Base-by-base conservation (phyloP, 495 filamentous ascomycete genomes). In the Penicillium cosmopolitanum region DNA sequence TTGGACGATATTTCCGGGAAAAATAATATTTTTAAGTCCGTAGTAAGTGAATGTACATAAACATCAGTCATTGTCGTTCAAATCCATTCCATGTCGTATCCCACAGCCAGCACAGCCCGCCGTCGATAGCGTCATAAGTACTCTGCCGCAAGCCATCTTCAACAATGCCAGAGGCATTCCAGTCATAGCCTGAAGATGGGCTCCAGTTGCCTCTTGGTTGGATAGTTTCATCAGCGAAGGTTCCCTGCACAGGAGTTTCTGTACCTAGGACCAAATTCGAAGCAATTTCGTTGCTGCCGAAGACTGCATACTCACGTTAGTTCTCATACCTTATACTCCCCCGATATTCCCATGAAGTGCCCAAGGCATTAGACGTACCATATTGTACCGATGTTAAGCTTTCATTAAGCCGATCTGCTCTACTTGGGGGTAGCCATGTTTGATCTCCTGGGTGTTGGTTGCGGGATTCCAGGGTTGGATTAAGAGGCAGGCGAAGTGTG, bases 81-180 rank as follows among this genome's bases (percentile, higher is more conserved):
- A 46, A 25, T n/a, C 58, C 64, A 57, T 70, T 65, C 65, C 67
- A 70, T 34, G 65, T 63, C 55, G 62, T 67, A 23, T 70, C 67
- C 67, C 67, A 70, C 38, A 70, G 53, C 67, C 67, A 70, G 52
- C 65, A 70, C n/a, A 70, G 42, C 11, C 67, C 67, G 11, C 58
- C 57, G 13, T 70, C 65, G 2, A 50, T 57, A 16, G 48, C 59
- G 7, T 50, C 56, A 11, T 55, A 36, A 19, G 57, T 40, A 6
- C 6, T 31, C 31, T 59, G 42, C 53, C 53, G 53, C 12, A 40
- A 11, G 5, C 11, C 16, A 12, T 15, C 46, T 46, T 36, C 60
- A 33, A 33, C 25, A 21, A 35, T 6, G 7, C 44, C 53, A 0
- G 23, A 28, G 5, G 23, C 12, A 28, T 48, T 48, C 46, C 46